Conservation (phyloP, 257 asterid genomes). For the Perilla frutescens region DNA sequence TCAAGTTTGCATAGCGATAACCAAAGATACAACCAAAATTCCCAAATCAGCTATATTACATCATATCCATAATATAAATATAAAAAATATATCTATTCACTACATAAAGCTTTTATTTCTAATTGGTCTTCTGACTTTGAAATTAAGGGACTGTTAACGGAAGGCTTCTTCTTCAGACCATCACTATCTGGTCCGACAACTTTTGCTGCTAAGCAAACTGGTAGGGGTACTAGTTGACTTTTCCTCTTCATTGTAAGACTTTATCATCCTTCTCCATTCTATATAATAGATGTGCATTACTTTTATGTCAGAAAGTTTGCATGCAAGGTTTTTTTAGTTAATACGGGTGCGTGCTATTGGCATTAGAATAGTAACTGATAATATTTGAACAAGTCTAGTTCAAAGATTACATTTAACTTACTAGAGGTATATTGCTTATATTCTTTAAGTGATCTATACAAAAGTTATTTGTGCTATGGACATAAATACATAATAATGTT, state of each 20-base stretch:
- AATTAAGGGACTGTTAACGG: conserved; percentile 86
- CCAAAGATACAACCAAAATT: too few relatives aligned
- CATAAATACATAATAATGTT: conserved; percentile 18
- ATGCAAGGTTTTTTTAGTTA: conserved; percentile 13
- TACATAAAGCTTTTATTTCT: conserved; percentile 24
- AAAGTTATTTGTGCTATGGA: conserved; percentile 6
- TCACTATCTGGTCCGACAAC: conserved; percentile 96
- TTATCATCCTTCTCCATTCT: conserved; percentile 34
- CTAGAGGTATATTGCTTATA: conserved; percentile 19
- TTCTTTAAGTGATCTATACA: conserved; percentile 3
- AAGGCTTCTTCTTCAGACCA: conserved; percentile 99
- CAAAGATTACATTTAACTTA: too few relatives aligned
- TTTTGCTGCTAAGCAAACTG: conserved; percentile 87
- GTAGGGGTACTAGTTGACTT: conserved; percentile 94
- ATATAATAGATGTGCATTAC: conserved; percentile 6
- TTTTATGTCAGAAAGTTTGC: background rate
- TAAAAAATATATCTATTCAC: too few relatives aligned
- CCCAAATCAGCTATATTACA: too few relatives aligned
- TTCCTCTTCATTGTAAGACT: conserved; percentile 88
- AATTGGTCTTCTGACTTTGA: conserved; percentile 28
- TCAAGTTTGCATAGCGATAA: too few relatives aligned
- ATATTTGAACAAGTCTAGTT: background rate
- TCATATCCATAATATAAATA: too few relatives aligned
- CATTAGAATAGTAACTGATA: background rate
- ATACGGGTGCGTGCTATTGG: background rate